These are phyloP conservation scores for Trichoderma asperellum DNA, from an alignment of 2,329 filamentous ascomycete species.

Conservation along the genomic window DNA sequence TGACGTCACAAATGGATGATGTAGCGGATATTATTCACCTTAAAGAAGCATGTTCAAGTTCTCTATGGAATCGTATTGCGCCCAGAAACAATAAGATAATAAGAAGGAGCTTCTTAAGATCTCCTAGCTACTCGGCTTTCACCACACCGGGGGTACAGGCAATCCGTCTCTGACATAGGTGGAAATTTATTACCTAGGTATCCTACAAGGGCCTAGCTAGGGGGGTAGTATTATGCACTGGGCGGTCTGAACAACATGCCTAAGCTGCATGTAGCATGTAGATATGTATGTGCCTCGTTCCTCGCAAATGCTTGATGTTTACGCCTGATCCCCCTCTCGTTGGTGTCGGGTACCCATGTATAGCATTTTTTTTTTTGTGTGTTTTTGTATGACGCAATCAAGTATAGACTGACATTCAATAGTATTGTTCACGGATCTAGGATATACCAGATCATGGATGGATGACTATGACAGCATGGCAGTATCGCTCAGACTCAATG, in stretches of 20 bases:
- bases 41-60: background rate
- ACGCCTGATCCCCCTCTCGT: background rate
- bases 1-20: background rate
- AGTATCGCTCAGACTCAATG: background rate
- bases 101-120: background rate
- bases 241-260: too few relatives aligned
- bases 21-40: background rate
- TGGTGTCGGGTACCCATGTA: too few relatives aligned
- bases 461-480: background rate
- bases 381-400: background rate
- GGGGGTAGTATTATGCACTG: background rate
- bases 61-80: background rate
- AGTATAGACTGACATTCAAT: background rate
- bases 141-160: background rate
- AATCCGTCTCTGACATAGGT: background rate
- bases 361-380: background rate
- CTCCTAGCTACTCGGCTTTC: background rate
- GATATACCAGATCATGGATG: background rate
- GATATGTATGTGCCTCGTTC: too few relatives aligned
- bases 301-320: too few relatives aligned
- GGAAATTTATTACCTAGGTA: background rate
- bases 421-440: background rate
- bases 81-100: background rate
- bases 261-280: too few relatives aligned
- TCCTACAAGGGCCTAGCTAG: background rate